Base-by-base conservation (phyloP, 768 basidiomycete species). In the Kwoniella mangroviensis region DNA sequence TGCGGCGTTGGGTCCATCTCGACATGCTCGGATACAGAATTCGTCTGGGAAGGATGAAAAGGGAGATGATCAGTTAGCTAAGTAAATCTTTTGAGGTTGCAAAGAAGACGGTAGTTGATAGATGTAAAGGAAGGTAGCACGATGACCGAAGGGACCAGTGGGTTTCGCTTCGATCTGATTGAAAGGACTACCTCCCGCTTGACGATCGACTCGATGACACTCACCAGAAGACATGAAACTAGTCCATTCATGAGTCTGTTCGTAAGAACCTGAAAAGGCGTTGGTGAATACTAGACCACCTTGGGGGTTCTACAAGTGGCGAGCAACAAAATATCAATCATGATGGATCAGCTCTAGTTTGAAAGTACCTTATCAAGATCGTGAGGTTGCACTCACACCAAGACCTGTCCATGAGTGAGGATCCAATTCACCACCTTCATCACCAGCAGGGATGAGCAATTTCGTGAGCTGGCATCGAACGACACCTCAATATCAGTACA, bases 201-300 rank as follows among this genome's bases (percentile, higher is more conserved):
- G 34, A 34, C 34, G 34, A 34, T 34, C 34, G 34, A 34, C 34
- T 34, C 19, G 45, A 49, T 2, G 45, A 0, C 15, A 73, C 69
- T 71, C 57, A 74, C 69, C 57, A 34, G 71, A 55, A 62, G 60
- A 66, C 65, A 78, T 76, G 78, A 81, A 81, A 53, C 72, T 73
- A n/a, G 81, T 82, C 81, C 81, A 82, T 58, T 82, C 83, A 69
- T 82, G 79, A 15, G 81, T 78, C 73, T 86, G 84, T 58, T 79
- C 74, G 64, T 75, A 75, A 11, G 59, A 28, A n/a, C 85, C 85
- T 51, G 72, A 70, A 69, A 84, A 85, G 13, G 84, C 81, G 69
- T 82, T 84, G 56, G 81, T 78, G 76, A 84, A 86, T 13, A 85
- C 85, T 43, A 85, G 73, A 61, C 84, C 84, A 63, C 85, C 85